Base-by-base conservation (phyloP, 768 basidiomycete genomes). In the Hygrocybe coccinea region DNA sequence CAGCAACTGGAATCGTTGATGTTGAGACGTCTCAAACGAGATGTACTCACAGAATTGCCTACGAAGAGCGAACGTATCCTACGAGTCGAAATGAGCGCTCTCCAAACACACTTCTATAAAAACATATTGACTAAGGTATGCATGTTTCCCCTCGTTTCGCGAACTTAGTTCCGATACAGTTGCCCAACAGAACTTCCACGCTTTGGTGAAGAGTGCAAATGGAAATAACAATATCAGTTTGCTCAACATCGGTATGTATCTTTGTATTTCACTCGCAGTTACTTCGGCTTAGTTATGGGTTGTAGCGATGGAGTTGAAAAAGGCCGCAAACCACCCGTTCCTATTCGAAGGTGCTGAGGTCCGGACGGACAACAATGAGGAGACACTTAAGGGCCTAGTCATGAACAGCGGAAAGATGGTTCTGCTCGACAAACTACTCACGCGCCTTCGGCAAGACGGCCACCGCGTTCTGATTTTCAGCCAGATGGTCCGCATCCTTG, bases 371-470 rank as follows among this genome's bases (percentile, higher is more conserved):
- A 84, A 76, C 56, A 68, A 76, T 12, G 92, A 97, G 48, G 95
- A 98, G 67, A 85, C 84, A 14, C 81, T 98, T 58, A 91, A 90
- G 64, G 95, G 94, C n/a, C 80, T 99, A 17, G 92, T 98, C 59
- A 97, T 97, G 91, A 95, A 88, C 71, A 94, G 92, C 58, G 97
- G 97, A 34, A 99, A 99, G 76, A 86, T 99, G 88, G 95, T 98
- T 48, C 76, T 99, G 33, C 85, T 99, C 53, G 97, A 99, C 76
- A 99, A 99, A 70, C 82, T 99, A 14, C 84, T 98, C n/a, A 81
- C 79, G 21, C 85, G 91, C 15, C 81, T 98, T 49, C 89, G 89
- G 64, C 85, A 82, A 61, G 95, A 98, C 67, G 90, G 91, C 2
- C 97, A 98, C 65, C 89, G 97, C 49, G 97, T 99, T 24, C 80